Evolutionary conservation across 148 eudicot genomes (phyloP).

Genomic region (Rhododendron williamsianum): DNA sequence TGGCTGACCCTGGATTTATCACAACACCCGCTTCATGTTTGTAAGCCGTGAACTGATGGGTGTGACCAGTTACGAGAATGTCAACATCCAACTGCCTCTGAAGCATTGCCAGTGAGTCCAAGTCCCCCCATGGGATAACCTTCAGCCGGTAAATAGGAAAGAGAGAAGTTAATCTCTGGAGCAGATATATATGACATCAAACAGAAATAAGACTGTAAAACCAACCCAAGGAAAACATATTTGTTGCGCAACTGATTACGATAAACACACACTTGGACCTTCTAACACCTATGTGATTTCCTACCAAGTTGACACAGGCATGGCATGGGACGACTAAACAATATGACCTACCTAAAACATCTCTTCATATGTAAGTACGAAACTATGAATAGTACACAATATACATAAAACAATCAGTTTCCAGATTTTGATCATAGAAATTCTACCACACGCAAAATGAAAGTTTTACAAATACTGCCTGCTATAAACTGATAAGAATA

Average conservation of each 20-base stretch:
- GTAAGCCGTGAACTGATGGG: slow-evolving; percentile 97
- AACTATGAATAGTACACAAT: neutral
- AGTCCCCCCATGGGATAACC: slow-evolving; percentile 96
- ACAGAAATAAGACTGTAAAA: no score
- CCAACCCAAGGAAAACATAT: neutral
- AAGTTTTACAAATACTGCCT: neutral
- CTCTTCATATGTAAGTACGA: neutral
- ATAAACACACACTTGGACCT: neutral
- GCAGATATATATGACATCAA: neutral
- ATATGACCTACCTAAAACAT: neutral
- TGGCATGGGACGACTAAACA: neutral
- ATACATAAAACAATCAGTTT: neutral
- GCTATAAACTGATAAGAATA: neutral
- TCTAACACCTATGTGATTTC: neutral
- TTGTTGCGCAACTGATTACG: neutral
- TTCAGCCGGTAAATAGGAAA: slow-evolving; percentile 11
- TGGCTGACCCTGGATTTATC: slow-evolving; percentile 94
- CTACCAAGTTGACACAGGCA: neutral
- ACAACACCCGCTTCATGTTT: slow-evolving; percentile 98
- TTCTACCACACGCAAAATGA: neutral
- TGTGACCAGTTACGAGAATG: slow-evolving; percentile 91
- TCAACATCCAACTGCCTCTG: slow-evolving; percentile 95
- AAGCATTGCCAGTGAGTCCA: slow-evolving; percentile 94
- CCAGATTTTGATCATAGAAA: neutral
- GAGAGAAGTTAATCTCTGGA: no score